A percentile compares a stretch with the other conserved stretches of the same genome.
Evolutionary conservation across 2,329 filamentous ascomycete species (phyloP).

Genomic region (Aspergillus novoparasiticus): DNA sequence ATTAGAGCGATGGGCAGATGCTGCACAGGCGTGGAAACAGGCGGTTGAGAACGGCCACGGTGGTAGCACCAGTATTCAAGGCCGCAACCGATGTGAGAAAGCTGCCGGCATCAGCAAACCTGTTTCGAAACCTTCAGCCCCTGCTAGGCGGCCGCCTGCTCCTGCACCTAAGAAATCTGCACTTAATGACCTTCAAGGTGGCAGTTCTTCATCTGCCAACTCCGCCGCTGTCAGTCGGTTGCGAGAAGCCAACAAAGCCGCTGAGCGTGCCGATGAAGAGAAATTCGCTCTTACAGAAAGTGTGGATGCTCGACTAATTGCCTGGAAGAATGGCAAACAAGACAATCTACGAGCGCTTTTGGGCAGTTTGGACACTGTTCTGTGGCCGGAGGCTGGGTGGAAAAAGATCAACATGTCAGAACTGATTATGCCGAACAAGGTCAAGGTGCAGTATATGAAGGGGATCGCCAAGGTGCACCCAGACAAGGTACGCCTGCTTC

Average conservation of each 20-base stretch:
- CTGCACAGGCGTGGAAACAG: constrained; percentile 74
- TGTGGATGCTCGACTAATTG: constrained; percentile 75
- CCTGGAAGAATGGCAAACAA: constrained; percentile 88
- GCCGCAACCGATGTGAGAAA: constrained; percentile 85
- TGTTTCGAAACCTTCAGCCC: constrained; percentile 49
- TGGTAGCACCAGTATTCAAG: constrained; percentile 80
- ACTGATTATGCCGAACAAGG: constrained; percentile 87
- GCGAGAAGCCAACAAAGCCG: constrained; percentile 80
- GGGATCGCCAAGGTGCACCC: constrained; percentile 98
- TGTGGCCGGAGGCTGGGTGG: constrained; percentile 93
- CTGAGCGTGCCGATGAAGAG: constrained; percentile 86
- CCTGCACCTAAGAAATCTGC: constrained; percentile 43
- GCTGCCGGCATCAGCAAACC: constrained; percentile 70
- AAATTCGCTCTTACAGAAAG: constrained; percentile 85
- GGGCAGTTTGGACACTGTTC: constrained; percentile 80
- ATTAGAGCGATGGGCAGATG: constrained; percentile 91
- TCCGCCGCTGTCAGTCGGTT: constrained; percentile 81
- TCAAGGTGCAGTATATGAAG: constrained; percentile 99
- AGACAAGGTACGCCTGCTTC: constrained; percentile 75
- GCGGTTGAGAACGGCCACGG: constrained; percentile 85
- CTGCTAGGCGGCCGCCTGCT: constrained; percentile 50
- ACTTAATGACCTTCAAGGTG: constrained; percentile 34
- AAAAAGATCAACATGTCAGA: constrained; percentile 96
- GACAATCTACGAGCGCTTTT: constrained; percentile 89
- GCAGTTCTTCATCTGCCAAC: constrained; percentile 49